Conservation (phyloP, 2,329 filamentous ascomycete species). For the Aspergillus nomiae region DNA sequence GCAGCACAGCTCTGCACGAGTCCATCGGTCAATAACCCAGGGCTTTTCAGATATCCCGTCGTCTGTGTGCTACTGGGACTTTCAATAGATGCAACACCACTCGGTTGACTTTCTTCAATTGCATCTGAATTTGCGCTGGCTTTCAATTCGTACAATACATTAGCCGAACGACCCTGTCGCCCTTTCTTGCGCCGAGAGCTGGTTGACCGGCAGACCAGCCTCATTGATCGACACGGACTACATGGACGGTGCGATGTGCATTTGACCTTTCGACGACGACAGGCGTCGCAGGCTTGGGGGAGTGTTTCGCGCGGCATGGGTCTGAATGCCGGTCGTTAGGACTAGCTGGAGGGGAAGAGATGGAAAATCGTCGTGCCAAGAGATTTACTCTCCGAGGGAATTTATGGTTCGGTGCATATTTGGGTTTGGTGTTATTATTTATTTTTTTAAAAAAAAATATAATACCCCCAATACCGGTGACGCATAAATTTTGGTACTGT, state of each 20-base stretch:
- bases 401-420: too few species aligned
- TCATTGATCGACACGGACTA: constrained; percentile 18
- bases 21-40: constrained; percentile 10
- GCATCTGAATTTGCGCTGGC: neutral
- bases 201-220: constrained; percentile 21
- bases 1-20: constrained; percentile 20
- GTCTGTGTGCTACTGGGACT: neutral
- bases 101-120: neutral
- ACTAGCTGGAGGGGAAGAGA: neutral
- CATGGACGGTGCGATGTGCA: constrained; percentile 23
- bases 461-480: too few species aligned
- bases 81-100: neutral
- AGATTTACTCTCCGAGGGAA: too few species aligned
- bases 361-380: neutral
- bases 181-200: constrained; percentile 22
- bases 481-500: too few species aligned
- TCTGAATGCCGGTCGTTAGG: neutral
- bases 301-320: constrained; percentile 12
- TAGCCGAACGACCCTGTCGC: constrained; percentile 24
- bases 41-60: constrained; percentile 6
- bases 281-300: constrained; percentile 27
- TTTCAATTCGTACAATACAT: constrained; percentile 21
- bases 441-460: too few species aligned
- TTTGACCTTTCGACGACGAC: constrained; percentile 27
- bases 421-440: too few species aligned